Evolutionary conservation across 441 rosid genomes (phyloP).

Genomic region (Mallotus repandus): DNA sequence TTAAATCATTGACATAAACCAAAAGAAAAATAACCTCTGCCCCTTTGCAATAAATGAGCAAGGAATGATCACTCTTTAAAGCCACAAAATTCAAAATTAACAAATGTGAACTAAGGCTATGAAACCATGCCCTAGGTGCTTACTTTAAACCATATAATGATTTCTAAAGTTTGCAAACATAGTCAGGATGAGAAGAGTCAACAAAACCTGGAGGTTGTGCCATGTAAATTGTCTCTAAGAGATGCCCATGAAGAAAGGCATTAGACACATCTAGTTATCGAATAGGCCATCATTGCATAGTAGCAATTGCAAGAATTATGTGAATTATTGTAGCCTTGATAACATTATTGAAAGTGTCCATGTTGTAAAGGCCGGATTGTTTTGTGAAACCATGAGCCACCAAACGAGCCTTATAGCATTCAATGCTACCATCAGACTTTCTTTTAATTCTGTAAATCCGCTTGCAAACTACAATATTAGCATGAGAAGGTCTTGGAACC

Average conservation of each 20-base stretch:
- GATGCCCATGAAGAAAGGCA: no score
- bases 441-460: not conserved
- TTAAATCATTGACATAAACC: no score
- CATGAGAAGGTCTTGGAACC: not conserved
- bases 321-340: not conserved
- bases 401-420: not conserved
- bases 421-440: not conserved
- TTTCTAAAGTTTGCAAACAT: not conserved
- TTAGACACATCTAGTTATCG: not conserved
- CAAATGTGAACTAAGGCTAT: no score
- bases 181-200: not conserved
- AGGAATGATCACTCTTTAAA: no score
- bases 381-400: not conserved
- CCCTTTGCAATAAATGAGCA: no score
- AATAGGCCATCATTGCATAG: not conserved
- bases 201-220: no score
- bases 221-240: no score
- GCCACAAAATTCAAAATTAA: no score
- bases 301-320: not conserved
- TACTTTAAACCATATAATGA: not conserved
- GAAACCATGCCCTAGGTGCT: not conserved
- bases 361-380: not conserved
- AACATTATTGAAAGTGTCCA: not conserved
- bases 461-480: not conserved
- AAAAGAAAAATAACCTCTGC: no score